Conservation (phyloP, 2,329 filamentous ascomycete genomes). For the Aspergillus glaucus region DNA sequence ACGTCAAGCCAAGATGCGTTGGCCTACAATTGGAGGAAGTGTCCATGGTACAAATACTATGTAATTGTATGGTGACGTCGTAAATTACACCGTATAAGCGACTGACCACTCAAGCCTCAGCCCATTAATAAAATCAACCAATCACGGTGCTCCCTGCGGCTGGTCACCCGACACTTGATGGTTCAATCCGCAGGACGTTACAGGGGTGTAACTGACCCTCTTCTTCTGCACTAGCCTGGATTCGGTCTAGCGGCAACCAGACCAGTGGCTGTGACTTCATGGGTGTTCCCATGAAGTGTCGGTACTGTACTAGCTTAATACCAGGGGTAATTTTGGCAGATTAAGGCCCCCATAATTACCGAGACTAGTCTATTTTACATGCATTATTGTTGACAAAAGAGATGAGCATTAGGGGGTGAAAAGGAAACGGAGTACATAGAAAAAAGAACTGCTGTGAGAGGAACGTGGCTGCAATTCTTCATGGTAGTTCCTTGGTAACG, state of each 20-base stretch:
- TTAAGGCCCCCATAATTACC: not conserved
- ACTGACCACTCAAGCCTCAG: not conserved
- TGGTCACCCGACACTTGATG: conserved; percentile 32
- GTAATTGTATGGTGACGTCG: not conserved
- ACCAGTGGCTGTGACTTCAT: conserved; percentile 3
- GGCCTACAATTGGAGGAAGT: too few species aligned
- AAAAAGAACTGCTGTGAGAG: not conserved
- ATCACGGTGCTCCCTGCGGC: conserved; percentile 18
- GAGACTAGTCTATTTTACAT: not conserved
- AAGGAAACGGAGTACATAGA: not conserved
- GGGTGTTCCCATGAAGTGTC: not conserved
- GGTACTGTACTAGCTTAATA: not conserved
- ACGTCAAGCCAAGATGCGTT: too few species aligned
- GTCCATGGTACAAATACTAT: too few species aligned
- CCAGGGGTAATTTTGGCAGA: not conserved
- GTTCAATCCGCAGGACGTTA: not conserved
- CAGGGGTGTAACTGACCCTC: not conserved
- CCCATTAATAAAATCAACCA: conserved; percentile 11
- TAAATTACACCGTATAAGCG: not conserved
- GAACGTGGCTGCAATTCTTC: not conserved
- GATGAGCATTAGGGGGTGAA: not conserved
- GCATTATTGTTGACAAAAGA: not conserved
- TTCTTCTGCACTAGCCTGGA: too few species aligned
- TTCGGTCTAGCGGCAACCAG: not conserved
- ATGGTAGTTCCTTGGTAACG: not conserved